Evolutionary conservation across 306 rosid species (phyloP).

Genomic region (Carpinus fangiana): DNA sequence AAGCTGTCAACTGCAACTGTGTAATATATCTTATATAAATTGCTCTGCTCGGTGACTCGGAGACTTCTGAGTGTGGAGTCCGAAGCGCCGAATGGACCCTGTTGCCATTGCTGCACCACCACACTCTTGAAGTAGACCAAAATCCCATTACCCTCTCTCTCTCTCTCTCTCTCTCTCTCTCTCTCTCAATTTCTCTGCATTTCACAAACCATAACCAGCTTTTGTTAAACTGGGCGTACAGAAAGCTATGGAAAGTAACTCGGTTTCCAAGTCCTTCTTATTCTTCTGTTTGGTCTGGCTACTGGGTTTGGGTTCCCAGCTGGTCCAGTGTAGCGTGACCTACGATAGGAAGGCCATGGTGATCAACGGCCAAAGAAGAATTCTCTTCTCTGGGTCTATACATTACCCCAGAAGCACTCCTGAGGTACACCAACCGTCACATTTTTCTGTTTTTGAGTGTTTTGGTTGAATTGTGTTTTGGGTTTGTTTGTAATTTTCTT

Average conservation of each 20-base stretch:
- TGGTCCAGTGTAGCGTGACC: constrained; percentile 67
- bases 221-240: neutral
- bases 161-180: neutral
- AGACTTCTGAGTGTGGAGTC: constrained; percentile 28
- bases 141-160: constrained; percentile 2
- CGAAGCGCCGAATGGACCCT: constrained; percentile 34
- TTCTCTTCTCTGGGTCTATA: constrained; percentile 94
- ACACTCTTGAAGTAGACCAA: constrained; percentile 13
- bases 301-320: constrained; percentile 37
- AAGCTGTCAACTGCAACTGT: constrained; percentile 20
- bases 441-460: neutral
- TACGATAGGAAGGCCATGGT: constrained; percentile 87
- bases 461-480: constrained; percentile 1
- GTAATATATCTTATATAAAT: constrained; percentile 28
- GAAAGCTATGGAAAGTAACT: constrained; percentile 53
- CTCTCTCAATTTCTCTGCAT: neutral
- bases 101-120: constrained; percentile 22
- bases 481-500: constrained; percentile 14
- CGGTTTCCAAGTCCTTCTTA: constrained; percentile 52
- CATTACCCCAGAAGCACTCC: constrained; percentile 99
- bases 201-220: constrained; percentile 26
- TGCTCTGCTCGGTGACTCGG: constrained; percentile 27
- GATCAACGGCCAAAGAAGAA: constrained; percentile 90
- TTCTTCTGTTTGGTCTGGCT: constrained; percentile 43
- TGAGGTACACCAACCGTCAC: constrained; percentile 54